Evolutionary conservation across 352 stramenopile species (phyloP).

Genomic region (Phytophthora megakarya): DNA sequence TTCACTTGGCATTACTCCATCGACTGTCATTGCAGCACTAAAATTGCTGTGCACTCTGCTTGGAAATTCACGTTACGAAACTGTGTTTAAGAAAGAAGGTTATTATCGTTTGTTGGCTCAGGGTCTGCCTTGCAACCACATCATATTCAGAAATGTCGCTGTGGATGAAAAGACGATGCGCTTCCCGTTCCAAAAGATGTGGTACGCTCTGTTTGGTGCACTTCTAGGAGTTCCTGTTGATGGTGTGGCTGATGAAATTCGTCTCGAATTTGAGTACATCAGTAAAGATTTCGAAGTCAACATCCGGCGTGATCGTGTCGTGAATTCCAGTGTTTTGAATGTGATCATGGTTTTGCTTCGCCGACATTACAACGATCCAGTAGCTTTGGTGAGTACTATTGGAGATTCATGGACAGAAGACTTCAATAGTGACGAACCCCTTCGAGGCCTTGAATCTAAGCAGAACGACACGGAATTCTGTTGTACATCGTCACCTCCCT

Average conservation of each 20-base stretch:
- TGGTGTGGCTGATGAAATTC: slow-evolving; percentile 60
- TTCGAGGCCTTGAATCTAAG: background rate
- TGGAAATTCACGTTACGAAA: slow-evolving; percentile 52
- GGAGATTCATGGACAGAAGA: slow-evolving; percentile 9
- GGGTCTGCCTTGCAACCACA: slow-evolving; percentile 55
- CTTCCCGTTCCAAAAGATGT: slow-evolving; percentile 76
- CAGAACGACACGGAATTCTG: background rate
- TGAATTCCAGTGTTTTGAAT: slow-evolving; percentile 54
- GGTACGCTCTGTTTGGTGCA: slow-evolving; percentile 71
- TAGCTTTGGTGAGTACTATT: slow-evolving; percentile 34
- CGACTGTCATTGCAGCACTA: slow-evolving; percentile 58
- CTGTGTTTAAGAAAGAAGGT: slow-evolving; percentile 63
- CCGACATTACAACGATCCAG: slow-evolving; percentile 58
- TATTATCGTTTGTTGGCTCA: slow-evolving; percentile 73
- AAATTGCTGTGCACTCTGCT: slow-evolving; percentile 57
- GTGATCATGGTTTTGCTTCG: slow-evolving; percentile 64
- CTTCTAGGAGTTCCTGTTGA: slow-evolving; percentile 65
- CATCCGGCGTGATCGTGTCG: slow-evolving; percentile 53
- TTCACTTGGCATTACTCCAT: slow-evolving; percentile 43
- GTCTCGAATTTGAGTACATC: slow-evolving; percentile 69
- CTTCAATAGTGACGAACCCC: background rate
- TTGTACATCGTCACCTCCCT: background rate
- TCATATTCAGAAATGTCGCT: slow-evolving; percentile 24
- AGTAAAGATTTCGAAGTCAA: slow-evolving; percentile 76
- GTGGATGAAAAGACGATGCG: background rate